phyloP scores from a whole-genome alignment of 192 early-diverging fungal species.

The Allomyces macrogynus region DNA sequence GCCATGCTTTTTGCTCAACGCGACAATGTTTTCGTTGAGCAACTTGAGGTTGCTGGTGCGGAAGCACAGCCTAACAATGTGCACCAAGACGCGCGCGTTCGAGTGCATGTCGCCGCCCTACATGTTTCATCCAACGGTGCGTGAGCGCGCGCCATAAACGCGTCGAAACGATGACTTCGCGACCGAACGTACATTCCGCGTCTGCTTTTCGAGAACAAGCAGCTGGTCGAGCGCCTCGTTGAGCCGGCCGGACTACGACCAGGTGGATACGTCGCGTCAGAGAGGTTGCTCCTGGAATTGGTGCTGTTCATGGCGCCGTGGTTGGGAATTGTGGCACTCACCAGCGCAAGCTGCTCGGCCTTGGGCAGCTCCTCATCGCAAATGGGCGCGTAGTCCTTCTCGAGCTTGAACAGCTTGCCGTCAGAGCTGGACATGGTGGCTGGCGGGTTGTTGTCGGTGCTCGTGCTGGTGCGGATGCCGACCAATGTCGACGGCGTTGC shows the following conservation, averaged over 20 bases:
- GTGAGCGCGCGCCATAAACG: background rate
- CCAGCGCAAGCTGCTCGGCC: conserved; percentile 45
- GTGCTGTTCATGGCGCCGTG: background rate
- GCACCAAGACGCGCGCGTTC: conserved; percentile 64
- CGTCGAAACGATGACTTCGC: too few species aligned
- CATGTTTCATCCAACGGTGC: background rate
- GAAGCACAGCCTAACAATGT: conserved; percentile 53
- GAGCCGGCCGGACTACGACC: conserved; percentile 39
- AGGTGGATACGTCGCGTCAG: conserved; percentile 1
- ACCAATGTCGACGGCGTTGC: too few species aligned
- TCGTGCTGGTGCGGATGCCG: too few species aligned
- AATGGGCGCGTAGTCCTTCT: conserved; percentile 68
- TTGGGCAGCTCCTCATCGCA: conserved; percentile 61
- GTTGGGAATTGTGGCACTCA: conserved; percentile 5
- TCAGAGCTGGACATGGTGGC: background rate
- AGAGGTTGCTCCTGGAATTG: background rate
- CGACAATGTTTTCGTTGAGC: conserved; percentile 75
- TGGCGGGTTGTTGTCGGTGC: too few species aligned
- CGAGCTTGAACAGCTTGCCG: conserved; percentile 47
- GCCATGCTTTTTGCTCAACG: conserved; percentile 93
- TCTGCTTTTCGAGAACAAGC: conserved; percentile 79
- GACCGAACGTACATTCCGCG: conserved; percentile 70
- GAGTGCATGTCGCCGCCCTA: conserved; percentile 75
- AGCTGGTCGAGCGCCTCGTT: conserved; percentile 76
- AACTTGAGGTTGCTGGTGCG: conserved; percentile 62